phyloP scores from a whole-genome alignment of 2,329 filamentous ascomycete genomes.

The Fusarium robinianum region DNA sequence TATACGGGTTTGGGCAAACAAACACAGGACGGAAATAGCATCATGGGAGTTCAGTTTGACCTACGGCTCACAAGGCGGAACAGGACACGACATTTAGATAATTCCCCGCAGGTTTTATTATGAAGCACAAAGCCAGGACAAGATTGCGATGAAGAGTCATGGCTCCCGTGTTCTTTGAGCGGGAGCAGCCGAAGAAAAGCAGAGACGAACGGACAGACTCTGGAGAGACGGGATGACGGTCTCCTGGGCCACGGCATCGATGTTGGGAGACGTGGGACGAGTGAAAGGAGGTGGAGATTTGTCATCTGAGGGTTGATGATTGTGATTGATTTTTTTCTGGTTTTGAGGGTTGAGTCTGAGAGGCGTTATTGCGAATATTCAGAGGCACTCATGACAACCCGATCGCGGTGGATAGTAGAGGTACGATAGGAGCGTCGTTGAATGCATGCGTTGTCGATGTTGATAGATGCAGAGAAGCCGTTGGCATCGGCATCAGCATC shows the following conservation, averaged over 20 bases:
- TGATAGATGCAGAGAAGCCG: too few relatives aligned
- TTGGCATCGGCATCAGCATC: too few relatives aligned
- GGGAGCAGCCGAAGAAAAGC: background rate
- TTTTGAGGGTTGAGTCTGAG: too few relatives aligned
- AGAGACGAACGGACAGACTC: background rate
- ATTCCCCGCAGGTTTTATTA: constrained; percentile 12
- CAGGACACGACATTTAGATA: constrained; percentile 12
- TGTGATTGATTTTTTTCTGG: background rate
- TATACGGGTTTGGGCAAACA: constrained; percentile 5
- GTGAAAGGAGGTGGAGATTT: constrained; percentile 13
- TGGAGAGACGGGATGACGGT: background rate
- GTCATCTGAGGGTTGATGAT: background rate
- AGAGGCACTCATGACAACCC: too few relatives aligned
- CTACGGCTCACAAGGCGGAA: too few relatives aligned
- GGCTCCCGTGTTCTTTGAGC: too few relatives aligned
- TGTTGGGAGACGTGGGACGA: constrained; percentile 34
- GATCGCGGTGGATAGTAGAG: too few relatives aligned
- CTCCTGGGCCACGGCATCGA: constrained; percentile 31
- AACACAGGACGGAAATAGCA: constrained; percentile 29
- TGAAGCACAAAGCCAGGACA: background rate
- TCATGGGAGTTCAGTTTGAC: constrained; percentile 1
- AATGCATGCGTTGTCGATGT: too few relatives aligned
- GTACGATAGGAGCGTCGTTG: too few relatives aligned
- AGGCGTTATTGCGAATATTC: too few relatives aligned
- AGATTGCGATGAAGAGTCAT: too few relatives aligned